These are phyloP conservation scores for Talaromyces sp. DNA, from an alignment of 2,329 filamentous ascomycete species.

Conservation along the genomic window DNA sequence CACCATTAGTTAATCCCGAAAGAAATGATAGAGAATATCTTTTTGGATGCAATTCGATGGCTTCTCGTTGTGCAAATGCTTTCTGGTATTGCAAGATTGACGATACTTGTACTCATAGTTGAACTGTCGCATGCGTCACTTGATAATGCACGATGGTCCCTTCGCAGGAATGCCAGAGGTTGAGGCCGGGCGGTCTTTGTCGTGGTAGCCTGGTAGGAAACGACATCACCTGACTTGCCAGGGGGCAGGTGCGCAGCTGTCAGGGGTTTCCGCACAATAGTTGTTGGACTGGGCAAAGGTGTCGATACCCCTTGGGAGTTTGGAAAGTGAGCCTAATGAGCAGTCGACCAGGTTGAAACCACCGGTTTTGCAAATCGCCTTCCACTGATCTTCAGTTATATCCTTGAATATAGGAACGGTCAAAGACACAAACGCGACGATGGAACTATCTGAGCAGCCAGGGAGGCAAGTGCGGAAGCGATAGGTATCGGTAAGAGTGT, in stretches of 20 bases:
- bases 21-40: background rate
- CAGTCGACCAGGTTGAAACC: background rate
- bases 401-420: background rate
- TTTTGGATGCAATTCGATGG: background rate
- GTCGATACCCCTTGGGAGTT: background rate
- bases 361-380: background rate
- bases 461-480: background rate
- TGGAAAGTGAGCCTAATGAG: background rate
- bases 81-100: background rate
- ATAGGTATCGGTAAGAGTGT: background rate
- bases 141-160: background rate
- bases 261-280: background rate
- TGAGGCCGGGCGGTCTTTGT: background rate
- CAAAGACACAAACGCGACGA: background rate
- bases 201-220: background rate
- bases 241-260: background rate
- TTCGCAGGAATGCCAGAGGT: background rate
- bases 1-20: background rate
- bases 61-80: background rate
- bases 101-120: background rate
- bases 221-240: constrained; percentile 5
- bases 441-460: background rate
- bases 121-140: background rate
- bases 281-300: background rate
- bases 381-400: background rate